These are phyloP conservation scores for Litsea cubeba DNA, from an alignment of 164 flowering plant genomes.

Conservation along the genomic window DNA sequence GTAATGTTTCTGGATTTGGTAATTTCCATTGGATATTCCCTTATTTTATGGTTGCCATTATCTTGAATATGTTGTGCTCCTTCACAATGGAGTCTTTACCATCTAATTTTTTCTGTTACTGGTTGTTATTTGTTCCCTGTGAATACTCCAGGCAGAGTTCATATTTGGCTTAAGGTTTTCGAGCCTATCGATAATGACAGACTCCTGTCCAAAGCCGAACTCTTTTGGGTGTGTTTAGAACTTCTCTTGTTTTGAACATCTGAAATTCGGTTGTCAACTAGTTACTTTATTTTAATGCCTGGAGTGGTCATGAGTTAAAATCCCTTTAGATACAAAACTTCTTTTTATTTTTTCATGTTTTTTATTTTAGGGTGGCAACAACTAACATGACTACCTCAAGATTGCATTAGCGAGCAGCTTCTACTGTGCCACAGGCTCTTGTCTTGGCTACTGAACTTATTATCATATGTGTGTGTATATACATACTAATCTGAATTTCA, in stretches of 20 bases:
- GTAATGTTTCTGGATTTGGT: background rate
- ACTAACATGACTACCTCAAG: too few species aligned
- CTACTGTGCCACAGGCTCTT: too few species aligned
- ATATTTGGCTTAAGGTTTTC: slow-evolving; percentile 66
- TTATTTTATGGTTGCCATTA: background rate
- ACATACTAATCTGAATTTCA: too few species aligned
- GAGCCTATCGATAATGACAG: slow-evolving; percentile 48
- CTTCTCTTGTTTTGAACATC: background rate
- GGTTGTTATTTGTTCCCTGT: slow-evolving; percentile 4
- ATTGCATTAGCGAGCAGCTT: too few species aligned
- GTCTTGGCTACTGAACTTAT: too few species aligned
- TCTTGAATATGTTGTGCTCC: background rate
- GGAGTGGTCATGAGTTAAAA: background rate
- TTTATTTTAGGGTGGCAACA: too few species aligned
- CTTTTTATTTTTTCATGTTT: too few species aligned
- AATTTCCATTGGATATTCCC: background rate
- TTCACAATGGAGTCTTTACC: background rate
- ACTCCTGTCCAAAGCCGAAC: slow-evolving; percentile 37
- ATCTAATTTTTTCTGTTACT: background rate
- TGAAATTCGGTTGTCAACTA: background rate
- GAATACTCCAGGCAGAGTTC: slow-evolving; percentile 41
- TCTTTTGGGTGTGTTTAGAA: slow-evolving; percentile 43
- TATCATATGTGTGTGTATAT: too few species aligned
- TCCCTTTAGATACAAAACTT: background rate
- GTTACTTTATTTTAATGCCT: too few species aligned